Base-by-base conservation (phyloP, 345 rosid genomes). In the Citrus inodora region DNA sequence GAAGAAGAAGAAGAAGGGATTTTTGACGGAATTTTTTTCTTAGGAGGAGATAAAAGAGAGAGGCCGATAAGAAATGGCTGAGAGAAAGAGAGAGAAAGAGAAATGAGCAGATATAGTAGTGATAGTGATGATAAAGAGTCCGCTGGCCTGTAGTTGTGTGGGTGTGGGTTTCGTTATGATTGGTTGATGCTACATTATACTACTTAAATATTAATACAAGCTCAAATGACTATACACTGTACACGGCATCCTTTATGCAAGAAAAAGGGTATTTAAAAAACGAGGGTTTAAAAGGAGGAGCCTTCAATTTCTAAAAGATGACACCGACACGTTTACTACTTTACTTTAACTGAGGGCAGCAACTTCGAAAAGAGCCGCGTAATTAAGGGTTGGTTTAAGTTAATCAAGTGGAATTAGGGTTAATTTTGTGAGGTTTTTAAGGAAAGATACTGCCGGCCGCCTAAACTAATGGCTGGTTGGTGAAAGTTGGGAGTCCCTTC, bases 261-360 rank as follows among this genome's bases (percentile, higher is more conserved):
- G 32, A 28, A 62, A 70, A 74, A 13, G 27, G 5, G 38, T 48
- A 1, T 59, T 4, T 27, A 16, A 56, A 17, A 28, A 27, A 63
- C 2, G 8, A 30, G 19, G 42, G 37, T 17, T 65, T 1, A 70
- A 63, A 73, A 21, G 37, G 9, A 24, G 14, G 70, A 51, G 74
- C 70, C 80, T 35, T 69, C 78, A 80, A 22, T 75, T 35, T 79
- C 79, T 22, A 73, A 82, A 81, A 72, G 85, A 28, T 62, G 75
- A 78, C 86, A 80, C 87, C 80, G 88, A 88, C 87, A 83, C 67
- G 70, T 81, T 81, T 61, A 32, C 33, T 32, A 32, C 33, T 32
- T 32, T 32, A 60, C 82, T 78, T 82, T 63, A 69, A 69, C 24
- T 22, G 65, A 71, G 60, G 17, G 32, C 32, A 11, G 71, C 55